phyloP scores from a whole-genome alignment of 176 grass and related monocot genomes.

The Alloteropsis semialata region DNA sequence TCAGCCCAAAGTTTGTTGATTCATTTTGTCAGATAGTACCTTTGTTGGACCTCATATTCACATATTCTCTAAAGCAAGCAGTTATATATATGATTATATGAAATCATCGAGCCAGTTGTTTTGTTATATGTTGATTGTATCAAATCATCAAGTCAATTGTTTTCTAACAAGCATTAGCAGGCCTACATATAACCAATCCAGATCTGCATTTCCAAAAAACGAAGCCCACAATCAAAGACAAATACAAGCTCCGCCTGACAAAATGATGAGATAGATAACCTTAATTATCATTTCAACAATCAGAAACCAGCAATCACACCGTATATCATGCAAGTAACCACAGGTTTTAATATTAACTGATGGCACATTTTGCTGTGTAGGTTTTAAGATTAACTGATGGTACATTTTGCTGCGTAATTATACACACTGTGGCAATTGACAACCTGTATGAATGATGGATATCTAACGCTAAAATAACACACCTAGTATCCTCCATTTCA shows the following conservation, averaged over 20 bases:
- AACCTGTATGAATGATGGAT: background rate
- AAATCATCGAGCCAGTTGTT: conserved; percentile 17
- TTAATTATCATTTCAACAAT: conserved; percentile 2
- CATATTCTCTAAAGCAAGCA: conserved; percentile 34
- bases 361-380: background rate
- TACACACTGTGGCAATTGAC: background rate
- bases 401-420: background rate
- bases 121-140: conserved; percentile 16
- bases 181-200: background rate
- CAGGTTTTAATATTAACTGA: background rate
- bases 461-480: background rate
- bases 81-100: conserved; percentile 28
- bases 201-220: background rate
- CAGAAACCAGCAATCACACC: background rate
- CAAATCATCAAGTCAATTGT: conserved; percentile 16
- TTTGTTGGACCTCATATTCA: conserved; percentile 31
- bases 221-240: no score
- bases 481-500: background rate
- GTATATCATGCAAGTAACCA: background rate
- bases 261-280: background rate
- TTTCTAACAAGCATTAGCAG: background rate
- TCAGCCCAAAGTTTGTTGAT: conserved; percentile 36
- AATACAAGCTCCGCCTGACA: background rate
- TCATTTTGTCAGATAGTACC: conserved; percentile 47
- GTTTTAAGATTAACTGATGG: background rate